Base-by-base conservation (phyloP, 2,329 filamentous ascomycete species). In the Thelonectria rubi region DNA sequence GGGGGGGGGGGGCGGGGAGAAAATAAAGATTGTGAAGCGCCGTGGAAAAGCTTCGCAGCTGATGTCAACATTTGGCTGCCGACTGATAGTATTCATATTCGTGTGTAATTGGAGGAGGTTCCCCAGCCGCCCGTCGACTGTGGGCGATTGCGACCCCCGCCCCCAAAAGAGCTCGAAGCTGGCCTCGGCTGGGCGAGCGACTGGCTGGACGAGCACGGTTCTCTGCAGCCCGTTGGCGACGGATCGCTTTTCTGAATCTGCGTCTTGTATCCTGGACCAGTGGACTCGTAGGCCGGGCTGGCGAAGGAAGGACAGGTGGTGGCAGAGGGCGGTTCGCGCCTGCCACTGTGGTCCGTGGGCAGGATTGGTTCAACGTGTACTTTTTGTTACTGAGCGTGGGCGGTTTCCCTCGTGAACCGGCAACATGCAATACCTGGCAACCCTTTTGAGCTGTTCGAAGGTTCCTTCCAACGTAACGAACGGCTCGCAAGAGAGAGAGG, bases 141-240 rank as follows among this genome's bases (percentile, higher is more conserved):
- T 58, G 26, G 46, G 37, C 45, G 55, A 37, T 37, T 37, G 34
- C 34, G 34, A 15, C 20, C 48, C 47, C 42, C 40, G 37, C 47
- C 54, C 46, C 46, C 32, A 40, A 18, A 6, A 37, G 12, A 7
- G 34, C 40, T 37, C 34, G n/a, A 24, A 26, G 26, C 46, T 57
- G 55, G 46, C 32, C 14, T 17, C n/a, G 9, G 40, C n/a, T 20
- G 18, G 40, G 40, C 40, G 17, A 43, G 40, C 18, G 20, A 46
- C 34, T 56, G 54, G 47, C 54, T 56, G 53, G 18, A 47, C 39
- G 47, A 26, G 48, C 48, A 45, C 30, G 48, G 48, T 34, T 40
- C 34, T 52, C 30, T 43, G 40, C 14, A 50, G 55, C 47, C 5
- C 52, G 55, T 46, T 53, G 21, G 49, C 48, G 49, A 58, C 47